phyloP scores from a whole-genome alignment of 2,329 filamentous ascomycete genomes.

The Fusarium illudens region DNA sequence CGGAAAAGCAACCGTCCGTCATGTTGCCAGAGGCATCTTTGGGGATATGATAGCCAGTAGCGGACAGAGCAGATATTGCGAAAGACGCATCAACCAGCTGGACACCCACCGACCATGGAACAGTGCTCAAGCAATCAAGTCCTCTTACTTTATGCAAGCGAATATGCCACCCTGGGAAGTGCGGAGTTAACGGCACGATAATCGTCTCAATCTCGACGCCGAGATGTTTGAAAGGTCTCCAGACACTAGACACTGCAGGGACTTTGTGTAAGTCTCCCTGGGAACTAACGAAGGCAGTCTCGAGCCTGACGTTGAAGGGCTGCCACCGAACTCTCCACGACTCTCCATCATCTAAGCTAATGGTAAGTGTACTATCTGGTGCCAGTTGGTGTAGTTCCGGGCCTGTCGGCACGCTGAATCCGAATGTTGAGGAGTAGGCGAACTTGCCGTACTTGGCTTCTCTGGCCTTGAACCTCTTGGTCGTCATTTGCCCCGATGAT shows the following conservation, averaged over 20 bases:
- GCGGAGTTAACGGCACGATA: constrained; percentile 26
- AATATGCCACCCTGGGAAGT: constrained; percentile 40
- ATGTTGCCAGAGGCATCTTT: not conserved
- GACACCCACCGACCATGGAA: not conserved
- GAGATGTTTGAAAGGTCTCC: constrained; percentile 37
- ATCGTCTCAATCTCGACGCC: constrained; percentile 29
- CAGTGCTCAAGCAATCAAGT: not conserved
- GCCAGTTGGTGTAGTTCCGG: constrained; percentile 35
- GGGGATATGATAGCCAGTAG: constrained; percentile 5
- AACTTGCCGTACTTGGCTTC: constrained; percentile 54
- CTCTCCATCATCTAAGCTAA: constrained; percentile 39
- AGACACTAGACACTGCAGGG: constrained; percentile 13
- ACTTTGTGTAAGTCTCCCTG: not conserved
- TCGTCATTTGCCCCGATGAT: constrained; percentile 22
- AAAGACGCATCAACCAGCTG: constrained; percentile 18
- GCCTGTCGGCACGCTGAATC: constrained; percentile 51
- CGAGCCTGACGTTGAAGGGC: not conserved
- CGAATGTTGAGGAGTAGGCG: constrained; percentile 55
- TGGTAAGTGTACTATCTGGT: constrained; percentile 37
- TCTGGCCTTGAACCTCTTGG: constrained; percentile 13
- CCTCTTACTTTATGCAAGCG: constrained; percentile 25
- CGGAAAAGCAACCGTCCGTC: not conserved
- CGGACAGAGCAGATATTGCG: constrained; percentile 4
- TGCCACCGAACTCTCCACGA: constrained; percentile 35
- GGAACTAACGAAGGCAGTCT: not conserved